Percentiles rank a stretch among this genome's conserved stretches.
Evolutionary conservation across 2,329 filamentous ascomycete genomes (phyloP).

Genomic region (Cryphonectria carpinicola): DNA sequence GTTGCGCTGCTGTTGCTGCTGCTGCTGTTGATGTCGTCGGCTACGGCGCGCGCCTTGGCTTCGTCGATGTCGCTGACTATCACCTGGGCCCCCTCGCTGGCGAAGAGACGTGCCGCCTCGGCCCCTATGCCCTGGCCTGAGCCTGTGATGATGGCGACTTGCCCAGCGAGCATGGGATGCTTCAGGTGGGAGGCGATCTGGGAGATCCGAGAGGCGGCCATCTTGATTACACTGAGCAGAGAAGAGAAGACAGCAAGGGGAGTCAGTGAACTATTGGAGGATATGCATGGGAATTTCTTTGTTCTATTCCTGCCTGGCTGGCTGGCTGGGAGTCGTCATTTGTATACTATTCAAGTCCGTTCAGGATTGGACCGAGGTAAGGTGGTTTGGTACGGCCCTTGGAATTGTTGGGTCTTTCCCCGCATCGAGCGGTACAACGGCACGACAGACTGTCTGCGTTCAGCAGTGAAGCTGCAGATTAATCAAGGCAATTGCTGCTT

Average conservation of each 20-base stretch:
- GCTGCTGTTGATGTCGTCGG: slow-evolving; percentile 66
- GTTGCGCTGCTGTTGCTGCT: slow-evolving; percentile 32
- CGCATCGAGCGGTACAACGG: background rate
- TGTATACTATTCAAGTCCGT: background rate
- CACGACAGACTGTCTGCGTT: background rate
- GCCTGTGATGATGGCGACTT: slow-evolving; percentile 87
- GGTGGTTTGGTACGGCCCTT: no score
- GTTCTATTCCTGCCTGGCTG: background rate
- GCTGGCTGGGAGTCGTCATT: background rate
- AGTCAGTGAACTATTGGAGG: background rate
- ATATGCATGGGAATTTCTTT: background rate
- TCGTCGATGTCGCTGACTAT: slow-evolving; percentile 82
- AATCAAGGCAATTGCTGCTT: background rate
- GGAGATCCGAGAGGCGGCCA: slow-evolving; percentile 61
- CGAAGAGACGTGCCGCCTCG: slow-evolving; percentile 79
- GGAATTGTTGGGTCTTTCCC: background rate
- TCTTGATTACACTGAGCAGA: slow-evolving; percentile 32
- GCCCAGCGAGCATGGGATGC: slow-evolving; percentile 78
- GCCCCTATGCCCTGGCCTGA: slow-evolving; percentile 87
- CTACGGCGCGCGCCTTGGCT: slow-evolving; percentile 71
- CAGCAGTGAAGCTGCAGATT: background rate
- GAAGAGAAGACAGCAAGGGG: background rate
- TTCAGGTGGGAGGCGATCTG: slow-evolving; percentile 82
- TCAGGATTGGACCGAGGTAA: background rate
- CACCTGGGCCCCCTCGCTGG: slow-evolving; percentile 85